Conservation (phyloP, 1,139 yeast species). For the Taphrina populina region DNA sequence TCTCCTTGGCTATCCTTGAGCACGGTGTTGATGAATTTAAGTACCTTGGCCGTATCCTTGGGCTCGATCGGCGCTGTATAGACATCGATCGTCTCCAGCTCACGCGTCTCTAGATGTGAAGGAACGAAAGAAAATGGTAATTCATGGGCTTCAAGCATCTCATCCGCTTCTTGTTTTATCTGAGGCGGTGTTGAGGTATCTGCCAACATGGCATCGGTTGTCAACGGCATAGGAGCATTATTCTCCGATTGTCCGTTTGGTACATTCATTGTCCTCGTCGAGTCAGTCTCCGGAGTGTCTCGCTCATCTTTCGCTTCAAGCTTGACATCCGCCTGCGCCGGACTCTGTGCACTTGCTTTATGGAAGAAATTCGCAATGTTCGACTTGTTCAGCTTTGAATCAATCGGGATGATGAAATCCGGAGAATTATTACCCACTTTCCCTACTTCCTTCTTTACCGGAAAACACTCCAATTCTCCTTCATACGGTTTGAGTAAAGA, state of each 20-base stretch:
- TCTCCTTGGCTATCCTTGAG: conserved; percentile 12
- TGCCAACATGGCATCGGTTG: neutral
- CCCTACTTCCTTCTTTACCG: conserved; percentile 66
- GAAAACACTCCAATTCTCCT: conserved; percentile 51
- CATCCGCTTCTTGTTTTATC: neutral
- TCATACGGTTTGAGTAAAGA: conserved; percentile 14
- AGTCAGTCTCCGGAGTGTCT: neutral
- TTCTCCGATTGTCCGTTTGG: conserved; percentile 10
- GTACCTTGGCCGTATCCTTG: conserved; percentile 12
- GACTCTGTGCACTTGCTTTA: conserved; percentile 34
- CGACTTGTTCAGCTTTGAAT: conserved; percentile 28
- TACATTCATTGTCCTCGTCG: neutral
- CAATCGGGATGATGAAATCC: conserved; percentile 30
- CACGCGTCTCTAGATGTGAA: conserved; percentile 35
- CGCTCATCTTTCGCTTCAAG: conserved; percentile 6
- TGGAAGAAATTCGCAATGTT: conserved; percentile 33
- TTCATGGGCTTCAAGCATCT: conserved; percentile 13
- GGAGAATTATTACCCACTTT: conserved; percentile 54
- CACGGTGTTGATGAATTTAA: conserved; percentile 13
- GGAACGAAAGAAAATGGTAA: conserved; percentile 29
- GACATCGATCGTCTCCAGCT: conserved; percentile 34
- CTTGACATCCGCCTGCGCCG: conserved; percentile 1
- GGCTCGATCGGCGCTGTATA: conserved; percentile 29
- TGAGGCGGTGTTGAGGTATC: too few relatives aligned
- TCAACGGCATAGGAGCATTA: conserved; percentile 23